Evolutionary conservation across 345 rosid species (phyloP), one percentile per base, ranked within the genome.

Genomic region (Eucalyptus regnans): DNA sequence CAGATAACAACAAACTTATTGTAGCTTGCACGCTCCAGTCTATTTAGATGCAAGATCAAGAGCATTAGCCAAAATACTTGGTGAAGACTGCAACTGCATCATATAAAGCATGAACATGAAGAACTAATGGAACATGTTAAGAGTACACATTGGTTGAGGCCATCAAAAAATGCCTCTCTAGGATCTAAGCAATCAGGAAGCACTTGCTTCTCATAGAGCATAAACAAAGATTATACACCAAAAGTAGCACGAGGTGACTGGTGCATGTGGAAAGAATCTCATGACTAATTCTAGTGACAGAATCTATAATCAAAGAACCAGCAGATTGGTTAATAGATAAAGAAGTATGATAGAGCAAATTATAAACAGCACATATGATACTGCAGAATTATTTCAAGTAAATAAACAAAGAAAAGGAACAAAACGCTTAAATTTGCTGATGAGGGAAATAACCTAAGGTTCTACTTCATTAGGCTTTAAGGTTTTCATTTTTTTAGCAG

Each of bases 11-110:
- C 99, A 96, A 97, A 91, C 98, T 96, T 80, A 97, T 95, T 87
- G 93, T 94, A 50, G 98, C 99, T 92, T 96, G 98, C 81, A 97
- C 98, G 89, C 99, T 94, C 97, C 98, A 97, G 90, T 97, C 99
- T 96, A 29, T 41, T 76, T 22, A 80, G 41, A 48, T 52, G 89
- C 33, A 27, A 91, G 87, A 46, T 52, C 60, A 50, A 86, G 88
- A 85, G 43, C n/a, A 66, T 80, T 33, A 44, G 56, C 64, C 12
- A 64, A 76, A 76, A 44, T 41, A 76, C 48, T 41, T 11, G 13
- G 68, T 58, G 51, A 60, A 43, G 14, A 18, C 43, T 20, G 41
- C 86, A 76, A 48, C 14, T 18, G 48, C 51, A 88, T n/a, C 44
- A 17, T 22, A 85, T 31, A 62, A 62, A 33, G 51, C 41, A 71